Base-by-base conservation (phyloP, 768 basidiomycete genomes). In the Amanita pseudoporphyria region DNA sequence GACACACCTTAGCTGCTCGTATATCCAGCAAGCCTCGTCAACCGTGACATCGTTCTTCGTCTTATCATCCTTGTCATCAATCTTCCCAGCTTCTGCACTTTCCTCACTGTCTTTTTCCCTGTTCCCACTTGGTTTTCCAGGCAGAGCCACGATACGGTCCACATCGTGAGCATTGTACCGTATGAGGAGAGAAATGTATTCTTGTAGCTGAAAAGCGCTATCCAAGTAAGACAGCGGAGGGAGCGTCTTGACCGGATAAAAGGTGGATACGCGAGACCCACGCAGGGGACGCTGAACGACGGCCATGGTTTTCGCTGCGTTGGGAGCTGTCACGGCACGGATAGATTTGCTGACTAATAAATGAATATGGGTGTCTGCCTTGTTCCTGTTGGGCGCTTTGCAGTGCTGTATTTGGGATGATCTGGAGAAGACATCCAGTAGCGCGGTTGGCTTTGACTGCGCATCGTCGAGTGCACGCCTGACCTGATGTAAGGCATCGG, bases 171-270 rank as follows among this genome's bases (percentile, higher is more conserved):
- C 85, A 67, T 97, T 83, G 22, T 78, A 71, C 13, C 86, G 80
- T 51, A 95, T 87, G 54, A 95, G 79, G 26, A 89, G 72, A 1
- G 91, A 84, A 39, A 98, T 88, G 67, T 92, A 95, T 61, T 98
- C 95, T 59, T 95, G 91, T 6, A 95, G 76, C 61, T 95, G 91
- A 62, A 95, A 96, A 0, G 92, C 89, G 63, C 89, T 93, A 67
- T 94, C 86, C 26, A 95, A 71, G 1, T 82, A 78, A 0, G 85
- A 70, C 26, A 87, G 73, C 0, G 82, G 75, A 0, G 87, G 86
- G 2, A 88, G 70, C 6, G 59, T 71, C 61, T 87, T 87, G 21
- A 87, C 71, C 0, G 86, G 84, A 57, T 89, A 89, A 59, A 90
- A 90, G 0, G 84, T 77, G 7, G 85, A 82, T 18, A 88, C 82